Base-by-base conservation (phyloP, 2,329 filamentous ascomycete species). In the Botrytis hyacinthi region DNA sequence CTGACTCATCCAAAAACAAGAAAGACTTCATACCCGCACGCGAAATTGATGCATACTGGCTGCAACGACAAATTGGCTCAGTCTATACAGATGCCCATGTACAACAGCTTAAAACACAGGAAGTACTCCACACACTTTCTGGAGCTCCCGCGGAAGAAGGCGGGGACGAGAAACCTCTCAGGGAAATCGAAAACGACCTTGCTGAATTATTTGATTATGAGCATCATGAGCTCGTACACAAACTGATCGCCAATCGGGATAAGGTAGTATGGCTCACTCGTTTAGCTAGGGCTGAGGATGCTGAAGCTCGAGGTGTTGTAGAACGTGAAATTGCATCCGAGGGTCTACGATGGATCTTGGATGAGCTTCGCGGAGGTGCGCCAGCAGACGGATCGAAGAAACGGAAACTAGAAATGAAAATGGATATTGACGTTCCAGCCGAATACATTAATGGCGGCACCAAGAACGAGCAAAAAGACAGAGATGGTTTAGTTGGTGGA, bases 201-300 rank as follows among this genome's bases (percentile, higher is more conserved):
- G 98, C 98, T 93, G 96, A 98, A 79, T 88, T 99, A 0, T 98
- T 99, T 78, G 96, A 99, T 79, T 99, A 97, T 80, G 95, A 98
- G 79, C 93, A 98, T 80, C 94, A 97, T 75, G 94, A 98, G 76
- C 87, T 98, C 72, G 96, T 98, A 40, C 91, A 93, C 76, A 95
- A 94, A 82, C 87, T 99, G 26, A 94, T 98, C 73, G 90, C 92
- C 78, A 99, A 99, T 82, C 89, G 94, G 73, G 93, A 98, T 79
- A 97, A 96, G 85, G 90, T 99, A 73, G 93, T 97, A 18, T 99
- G 97, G 96, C 92, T 97, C 59, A 98, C 95, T 18, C 90, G 90
- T 77, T 91, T 97, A 85, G 92, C 94, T 66, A 89, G 91, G 79
- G 93, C 93, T 63, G 94, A 95, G 74, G 92, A 93, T 80, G 90